These are phyloP conservation scores for Camellia oleifera DNA, from an alignment of 179 eudicot species.

Conservation along the genomic window DNA sequence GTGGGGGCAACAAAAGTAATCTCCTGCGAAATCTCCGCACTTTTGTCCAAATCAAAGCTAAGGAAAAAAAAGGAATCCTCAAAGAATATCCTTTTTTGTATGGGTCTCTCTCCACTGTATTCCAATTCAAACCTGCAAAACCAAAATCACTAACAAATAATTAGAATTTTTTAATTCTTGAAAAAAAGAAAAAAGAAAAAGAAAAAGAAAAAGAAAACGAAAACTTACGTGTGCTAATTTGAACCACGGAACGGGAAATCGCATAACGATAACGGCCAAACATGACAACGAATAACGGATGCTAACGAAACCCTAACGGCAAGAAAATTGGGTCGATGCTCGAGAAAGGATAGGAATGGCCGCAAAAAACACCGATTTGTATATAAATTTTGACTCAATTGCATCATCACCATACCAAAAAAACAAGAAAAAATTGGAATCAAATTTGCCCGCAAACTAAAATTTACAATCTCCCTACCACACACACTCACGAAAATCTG, in stretches of 20 bases:
- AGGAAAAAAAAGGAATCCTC: too few species aligned
- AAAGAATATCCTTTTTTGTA: too few species aligned
- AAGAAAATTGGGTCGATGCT: background rate
- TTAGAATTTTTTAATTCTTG: too few species aligned
- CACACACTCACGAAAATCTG: background rate
- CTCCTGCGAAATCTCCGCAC: too few species aligned
- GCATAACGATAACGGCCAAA: background rate
- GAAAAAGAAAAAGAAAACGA: too few species aligned
- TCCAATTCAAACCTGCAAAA: too few species aligned
- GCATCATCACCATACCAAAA: background rate
- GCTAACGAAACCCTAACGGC: slow-evolving; percentile 9
- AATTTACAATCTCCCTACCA: background rate
- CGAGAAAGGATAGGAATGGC: background rate
- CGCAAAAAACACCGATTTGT: background rate
- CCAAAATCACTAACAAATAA: too few species aligned
- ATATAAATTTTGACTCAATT: background rate
- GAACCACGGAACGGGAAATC: background rate
- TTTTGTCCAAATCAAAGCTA: too few species aligned
- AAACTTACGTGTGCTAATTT: too few species aligned
- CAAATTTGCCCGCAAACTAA: background rate
- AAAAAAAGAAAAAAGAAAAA: too few species aligned
- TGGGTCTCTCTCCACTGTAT: too few species aligned
- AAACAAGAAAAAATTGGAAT: background rate
- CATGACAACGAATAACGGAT: background rate
- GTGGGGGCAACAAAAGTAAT: too few species aligned